Conservation (phyloP, 805 yeast species). For the Millerozyma miso region DNA sequence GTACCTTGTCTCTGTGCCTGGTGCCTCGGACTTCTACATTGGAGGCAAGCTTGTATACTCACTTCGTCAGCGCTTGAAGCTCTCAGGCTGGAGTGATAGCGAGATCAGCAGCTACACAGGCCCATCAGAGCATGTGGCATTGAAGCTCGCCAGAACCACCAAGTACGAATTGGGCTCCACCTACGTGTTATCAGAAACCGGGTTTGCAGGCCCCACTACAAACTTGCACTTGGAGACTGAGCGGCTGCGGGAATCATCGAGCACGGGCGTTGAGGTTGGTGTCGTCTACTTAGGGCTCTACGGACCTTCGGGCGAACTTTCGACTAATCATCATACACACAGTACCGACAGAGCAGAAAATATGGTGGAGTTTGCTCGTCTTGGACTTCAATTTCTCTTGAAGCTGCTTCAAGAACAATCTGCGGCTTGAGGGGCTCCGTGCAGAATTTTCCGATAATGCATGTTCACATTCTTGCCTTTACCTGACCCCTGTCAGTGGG, state of each 20-base stretch:
- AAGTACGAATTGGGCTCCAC: slow-evolving; percentile 79
- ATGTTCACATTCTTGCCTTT: no score
- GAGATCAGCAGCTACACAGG: slow-evolving; percentile 76
- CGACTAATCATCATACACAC: slow-evolving; percentile 45
- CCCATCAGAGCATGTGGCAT: slow-evolving; percentile 72
- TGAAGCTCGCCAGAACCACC: slow-evolving; percentile 72
- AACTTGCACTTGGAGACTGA: slow-evolving; percentile 34
- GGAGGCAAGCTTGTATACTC: slow-evolving; percentile 84
- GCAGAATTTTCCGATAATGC: no score
- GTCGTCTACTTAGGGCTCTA: slow-evolving; percentile 67
- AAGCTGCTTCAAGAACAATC: slow-evolving; percentile 34
- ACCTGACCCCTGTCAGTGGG: no score
- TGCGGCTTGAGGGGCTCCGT: not conserved
- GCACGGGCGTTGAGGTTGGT: slow-evolving; percentile 45
- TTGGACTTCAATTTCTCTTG: slow-evolving; percentile 59
- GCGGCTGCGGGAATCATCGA: slow-evolving; percentile 17
- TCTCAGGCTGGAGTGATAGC: slow-evolving; percentile 72
- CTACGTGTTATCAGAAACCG: slow-evolving; percentile 79
- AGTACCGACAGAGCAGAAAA: slow-evolving; percentile 53
- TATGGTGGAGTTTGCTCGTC: slow-evolving; percentile 71
- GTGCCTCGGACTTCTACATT: slow-evolving; percentile 78
- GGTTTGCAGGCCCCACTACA: slow-evolving; percentile 76
- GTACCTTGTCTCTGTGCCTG: slow-evolving; percentile 75
- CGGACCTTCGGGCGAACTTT: slow-evolving; percentile 57
- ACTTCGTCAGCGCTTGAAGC: slow-evolving; percentile 64